Percentiles rank a stretch among this genome's conserved stretches.
Conservation (phyloP, 176 grass and related monocot genomes). For the Panicum miliaceum region DNA sequence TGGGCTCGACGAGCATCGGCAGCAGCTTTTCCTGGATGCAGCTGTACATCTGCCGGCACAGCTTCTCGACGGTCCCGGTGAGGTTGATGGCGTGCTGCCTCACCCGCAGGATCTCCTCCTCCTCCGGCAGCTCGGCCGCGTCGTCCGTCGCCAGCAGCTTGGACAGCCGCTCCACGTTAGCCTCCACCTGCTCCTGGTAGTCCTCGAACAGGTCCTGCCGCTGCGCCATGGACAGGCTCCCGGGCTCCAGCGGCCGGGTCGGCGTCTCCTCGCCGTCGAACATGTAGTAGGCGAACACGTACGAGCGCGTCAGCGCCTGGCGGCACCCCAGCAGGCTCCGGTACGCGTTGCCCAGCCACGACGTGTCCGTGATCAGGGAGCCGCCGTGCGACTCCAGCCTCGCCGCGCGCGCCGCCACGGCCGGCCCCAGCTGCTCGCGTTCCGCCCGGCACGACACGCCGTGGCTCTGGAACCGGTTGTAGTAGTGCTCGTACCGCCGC, state of each 20-base stretch:
- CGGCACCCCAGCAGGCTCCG: constrained; percentile 37
- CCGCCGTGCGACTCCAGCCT: background rate
- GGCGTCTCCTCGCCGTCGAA: constrained; percentile 42
- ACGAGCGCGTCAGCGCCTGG: constrained; percentile 42
- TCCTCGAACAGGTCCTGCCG: constrained; percentile 56
- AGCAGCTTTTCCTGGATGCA: constrained; percentile 43
- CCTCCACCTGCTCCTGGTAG: constrained; percentile 49
- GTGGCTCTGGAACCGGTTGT: constrained; percentile 41
- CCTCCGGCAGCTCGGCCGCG: background rate
- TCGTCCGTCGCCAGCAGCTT: constrained; percentile 4
- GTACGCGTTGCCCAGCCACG: constrained; percentile 34
- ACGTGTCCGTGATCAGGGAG: background rate
- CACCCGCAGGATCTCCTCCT: background rate
- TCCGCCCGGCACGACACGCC: constrained; percentile 33
- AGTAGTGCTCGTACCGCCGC: constrained; percentile 52
- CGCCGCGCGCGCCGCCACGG: background rate
- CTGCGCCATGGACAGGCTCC: constrained; percentile 9
- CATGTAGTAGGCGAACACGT: constrained; percentile 67
- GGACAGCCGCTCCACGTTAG: constrained; percentile 42
- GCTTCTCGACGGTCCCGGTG: background rate
- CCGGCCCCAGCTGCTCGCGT: constrained; percentile 20
- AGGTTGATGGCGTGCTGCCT: constrained; percentile 9
- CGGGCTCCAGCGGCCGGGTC: background rate
- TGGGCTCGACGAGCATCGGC: constrained; percentile 43
- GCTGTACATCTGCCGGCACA: background rate